Evolutionary conservation across 2,329 filamentous ascomycete genomes (phyloP).

Genomic region (Penicillium digitatum): DNA sequence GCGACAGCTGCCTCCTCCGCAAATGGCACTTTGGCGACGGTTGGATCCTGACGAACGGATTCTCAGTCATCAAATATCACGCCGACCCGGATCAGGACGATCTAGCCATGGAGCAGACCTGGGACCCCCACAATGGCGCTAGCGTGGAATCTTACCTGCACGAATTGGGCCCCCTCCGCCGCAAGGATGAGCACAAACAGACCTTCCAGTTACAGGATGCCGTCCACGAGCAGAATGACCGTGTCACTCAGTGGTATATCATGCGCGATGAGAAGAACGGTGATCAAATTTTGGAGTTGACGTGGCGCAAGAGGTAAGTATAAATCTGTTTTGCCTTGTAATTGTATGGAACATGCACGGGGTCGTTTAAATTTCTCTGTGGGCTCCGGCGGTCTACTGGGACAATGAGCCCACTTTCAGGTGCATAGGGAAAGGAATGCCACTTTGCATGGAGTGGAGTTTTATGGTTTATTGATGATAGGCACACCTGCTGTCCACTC

Average conservation of each 20-base stretch:
- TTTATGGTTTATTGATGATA: slow-evolving; percentile 24
- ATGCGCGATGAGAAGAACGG: slow-evolving; percentile 41
- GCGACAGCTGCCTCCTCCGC: slow-evolving; percentile 54
- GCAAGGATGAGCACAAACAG: slow-evolving; percentile 48
- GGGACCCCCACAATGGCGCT: slow-evolving; percentile 46
- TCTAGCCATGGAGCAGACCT: slow-evolving; percentile 53
- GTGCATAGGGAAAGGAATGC: slow-evolving; percentile 17
- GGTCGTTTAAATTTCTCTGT: background rate
- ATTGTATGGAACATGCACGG: slow-evolving; percentile 7
- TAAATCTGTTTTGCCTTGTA: slow-evolving; percentile 1
- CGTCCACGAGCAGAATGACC: slow-evolving; percentile 38
- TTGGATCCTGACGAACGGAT: slow-evolving; percentile 57
- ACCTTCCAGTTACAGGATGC: slow-evolving; percentile 50
- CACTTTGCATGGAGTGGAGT: slow-evolving; percentile 18
- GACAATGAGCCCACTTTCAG: slow-evolving; percentile 3
- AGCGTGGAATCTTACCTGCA: slow-evolving; percentile 47
- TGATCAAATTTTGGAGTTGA: slow-evolving; percentile 42
- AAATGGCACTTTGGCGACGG: slow-evolving; percentile 49
- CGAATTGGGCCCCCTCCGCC: slow-evolving; percentile 52
- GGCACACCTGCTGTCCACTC: slow-evolving; percentile 17
- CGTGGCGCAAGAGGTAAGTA: slow-evolving; percentile 31
- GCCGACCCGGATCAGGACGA: slow-evolving; percentile 43
- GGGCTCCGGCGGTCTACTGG: slow-evolving; percentile 1
- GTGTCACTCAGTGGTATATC: slow-evolving; percentile 56
- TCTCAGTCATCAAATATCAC: slow-evolving; percentile 53